Conservation (phyloP, 2,329 filamentous ascomycete genomes). For the Lithohypha guttulata region DNA sequence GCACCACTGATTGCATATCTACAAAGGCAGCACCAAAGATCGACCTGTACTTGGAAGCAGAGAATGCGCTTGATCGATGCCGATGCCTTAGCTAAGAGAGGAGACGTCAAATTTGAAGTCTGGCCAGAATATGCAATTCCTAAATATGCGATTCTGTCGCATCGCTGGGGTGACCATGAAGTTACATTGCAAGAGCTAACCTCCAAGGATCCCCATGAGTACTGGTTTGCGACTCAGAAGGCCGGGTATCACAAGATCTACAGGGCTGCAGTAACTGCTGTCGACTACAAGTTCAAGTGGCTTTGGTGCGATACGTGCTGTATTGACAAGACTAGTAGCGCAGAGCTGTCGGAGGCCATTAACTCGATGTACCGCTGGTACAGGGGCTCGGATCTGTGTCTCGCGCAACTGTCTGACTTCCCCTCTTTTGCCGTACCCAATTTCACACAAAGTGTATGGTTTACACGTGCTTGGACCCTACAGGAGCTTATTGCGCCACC, state of each 20-base stretch:
- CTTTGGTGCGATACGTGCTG: constrained; percentile 23
- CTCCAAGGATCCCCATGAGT: neutral
- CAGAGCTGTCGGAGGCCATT: constrained; percentile 17
- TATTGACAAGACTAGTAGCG: constrained; percentile 17
- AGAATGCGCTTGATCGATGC: constrained; percentile 7
- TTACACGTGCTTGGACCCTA: constrained; percentile 9
- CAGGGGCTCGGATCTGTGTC: constrained; percentile 14
- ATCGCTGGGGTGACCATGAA: constrained; percentile 24
- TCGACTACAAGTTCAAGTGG: constrained; percentile 10
- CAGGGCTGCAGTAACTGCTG: neutral
- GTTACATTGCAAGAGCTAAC: constrained; percentile 8
- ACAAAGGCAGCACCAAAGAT: too few relatives aligned
- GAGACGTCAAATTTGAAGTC: neutral
- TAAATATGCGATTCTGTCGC: constrained; percentile 28
- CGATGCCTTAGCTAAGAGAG: neutral
- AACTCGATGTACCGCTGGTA: constrained; percentile 22
- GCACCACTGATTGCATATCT: too few relatives aligned
- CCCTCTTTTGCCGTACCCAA: neutral
- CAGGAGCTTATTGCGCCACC: constrained; percentile 11
- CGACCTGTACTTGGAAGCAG: neutral
- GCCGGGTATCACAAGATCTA: constrained; percentile 10
- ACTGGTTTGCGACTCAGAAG: neutral
- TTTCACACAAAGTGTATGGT: constrained; percentile 10
- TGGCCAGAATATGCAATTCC: constrained; percentile 7
- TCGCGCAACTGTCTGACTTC: constrained; percentile 19